Base-by-base conservation (phyloP, 2,329 filamentous ascomycete genomes). In the Fusarium papillatum region DNA sequence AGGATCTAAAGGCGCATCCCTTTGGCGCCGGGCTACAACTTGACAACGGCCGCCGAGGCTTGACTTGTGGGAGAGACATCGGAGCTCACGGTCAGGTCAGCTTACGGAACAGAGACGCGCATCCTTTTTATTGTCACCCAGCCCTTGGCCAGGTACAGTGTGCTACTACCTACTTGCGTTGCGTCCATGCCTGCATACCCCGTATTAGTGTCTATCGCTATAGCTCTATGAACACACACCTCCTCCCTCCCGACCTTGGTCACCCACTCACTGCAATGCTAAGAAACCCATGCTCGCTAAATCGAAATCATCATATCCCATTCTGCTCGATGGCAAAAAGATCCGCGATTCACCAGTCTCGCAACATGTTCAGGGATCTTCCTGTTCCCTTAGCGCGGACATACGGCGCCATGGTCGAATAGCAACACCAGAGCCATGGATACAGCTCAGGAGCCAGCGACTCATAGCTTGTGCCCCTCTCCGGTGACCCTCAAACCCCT, bases 321-420 rank as follows among this genome's bases (percentile, higher is more conserved):
- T 55, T 43, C 41, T 57, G 36, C 31, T 34, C 19, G 39, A 43
- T 66, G 48, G 53, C 59, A 66, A 75, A 57, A 66, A 64, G 39
- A 31, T 31, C 57, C 36, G 55, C 65, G 53, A 50, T 63, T 63
- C 38, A 66, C 43, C 57, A 57, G 48, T 43, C 46, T 61, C 57
- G 48, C 31, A 24, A 31, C 53, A 8, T 39, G 41, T 72, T 63
- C 75, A 74, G 66, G 74, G 75, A 72, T 80, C 17, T 72, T 69
- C 63, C 55, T 55, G 63, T 68, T 48, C 66, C 31, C 34, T 71
- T 69, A 60, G 61, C 64, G 55, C 55, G 68, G 75, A n/a, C 59
- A 66, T 68, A 73, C 57, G 46, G 66, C 61, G 38, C 41, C 57
- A 73, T 60, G 43, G 29, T 29, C 60, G 62, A 70, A n/a, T 24